phyloP scores from a whole-genome alignment of 768 basidiomycete species.

The Favolaschia claudopus region DNA sequence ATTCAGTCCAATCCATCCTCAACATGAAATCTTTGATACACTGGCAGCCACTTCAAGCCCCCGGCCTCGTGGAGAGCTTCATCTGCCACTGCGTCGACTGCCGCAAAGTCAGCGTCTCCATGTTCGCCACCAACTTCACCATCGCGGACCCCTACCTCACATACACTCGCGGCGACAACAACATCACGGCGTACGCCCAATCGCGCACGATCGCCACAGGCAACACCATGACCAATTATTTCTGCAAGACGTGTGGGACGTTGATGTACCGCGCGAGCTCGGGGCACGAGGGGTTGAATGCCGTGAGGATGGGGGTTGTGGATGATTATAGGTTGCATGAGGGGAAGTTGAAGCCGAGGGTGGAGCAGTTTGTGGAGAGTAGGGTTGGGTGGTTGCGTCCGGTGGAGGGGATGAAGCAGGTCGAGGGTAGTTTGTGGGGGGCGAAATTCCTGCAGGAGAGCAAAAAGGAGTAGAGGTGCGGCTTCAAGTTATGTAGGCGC shows the following conservation, averaged over 20 bases:
- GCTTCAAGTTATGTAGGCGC: too few species aligned
- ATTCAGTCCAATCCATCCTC: neutral
- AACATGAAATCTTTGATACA: too few species aligned
- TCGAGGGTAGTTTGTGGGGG: neutral
- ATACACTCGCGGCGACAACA: neutral
- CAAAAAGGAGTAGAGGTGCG: too few species aligned
- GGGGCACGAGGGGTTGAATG: neutral
- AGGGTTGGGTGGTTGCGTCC: neutral
- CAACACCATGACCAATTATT: conserved; percentile 5
- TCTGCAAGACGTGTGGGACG: conserved; percentile 5
- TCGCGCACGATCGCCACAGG: neutral
- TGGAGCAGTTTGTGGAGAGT: conserved; percentile 13
- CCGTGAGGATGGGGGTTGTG: conserved; percentile 2
- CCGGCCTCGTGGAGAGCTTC: conserved; percentile 15
- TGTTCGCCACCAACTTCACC: conserved; percentile 10
- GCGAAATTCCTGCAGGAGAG: too few species aligned
- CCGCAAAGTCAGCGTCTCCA: conserved; percentile 19
- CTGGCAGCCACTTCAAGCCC: conserved; percentile 13
- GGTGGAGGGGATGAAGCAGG: neutral
- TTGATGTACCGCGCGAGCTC: conserved; percentile 13
- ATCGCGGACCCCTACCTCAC: neutral
- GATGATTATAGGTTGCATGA: conserved; percentile 6
- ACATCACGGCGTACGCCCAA: neutral
- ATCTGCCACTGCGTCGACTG: conserved; percentile 25
- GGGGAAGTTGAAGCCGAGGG: conserved; percentile 2